Conservation (phyloP, 495 filamentous ascomycete species). For the Talaromyces adpressus region DNA sequence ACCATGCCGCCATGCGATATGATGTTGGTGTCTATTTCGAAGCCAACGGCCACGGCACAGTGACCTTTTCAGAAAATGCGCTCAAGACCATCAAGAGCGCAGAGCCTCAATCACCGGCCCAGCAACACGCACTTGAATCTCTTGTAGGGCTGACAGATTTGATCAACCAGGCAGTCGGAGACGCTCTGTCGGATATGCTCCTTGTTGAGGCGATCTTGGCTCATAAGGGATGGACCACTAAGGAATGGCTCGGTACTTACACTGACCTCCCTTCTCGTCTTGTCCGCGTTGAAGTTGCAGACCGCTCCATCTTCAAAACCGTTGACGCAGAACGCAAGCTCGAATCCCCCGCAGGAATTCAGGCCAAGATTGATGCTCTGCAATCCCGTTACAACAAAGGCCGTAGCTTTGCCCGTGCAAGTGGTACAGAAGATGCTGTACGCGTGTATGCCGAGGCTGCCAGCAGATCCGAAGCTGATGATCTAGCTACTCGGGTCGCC, state of each 20-base stretch:
- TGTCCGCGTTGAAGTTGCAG: slow-evolving; percentile 78
- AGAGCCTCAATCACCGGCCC: slow-evolving; percentile 83
- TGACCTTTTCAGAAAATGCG: slow-evolving; percentile 83
- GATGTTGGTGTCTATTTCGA: slow-evolving; percentile 98
- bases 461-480: slow-evolving; percentile 74
- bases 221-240: slow-evolving; percentile 84
- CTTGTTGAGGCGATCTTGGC: slow-evolving; percentile 92
- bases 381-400: slow-evolving; percentile 90
- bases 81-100: slow-evolving; percentile 66
- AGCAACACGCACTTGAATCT: slow-evolving; percentile 75
- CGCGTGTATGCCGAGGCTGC: slow-evolving; percentile 96
- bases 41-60: slow-evolving; percentile 95
- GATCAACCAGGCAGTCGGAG: slow-evolving; percentile 96
- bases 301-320: slow-evolving; percentile 82
- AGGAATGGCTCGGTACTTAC: slow-evolving; percentile 91
- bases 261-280: slow-evolving; percentile 95
- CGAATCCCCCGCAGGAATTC: slow-evolving; percentile 68
- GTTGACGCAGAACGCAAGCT: slow-evolving; percentile 88
- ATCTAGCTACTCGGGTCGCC: slow-evolving; percentile 76
- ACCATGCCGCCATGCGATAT: slow-evolving; percentile 85
- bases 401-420: slow-evolving; percentile 82
- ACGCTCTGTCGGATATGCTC: slow-evolving; percentile 93
- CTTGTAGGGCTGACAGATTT: slow-evolving; percentile 75
- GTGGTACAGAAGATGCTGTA: slow-evolving; percentile 93
- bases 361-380: slow-evolving; percentile 75